phyloP scores from a whole-genome alignment of 169 alveolate genomes.

The Plasmodium gallinaceum region DNA sequence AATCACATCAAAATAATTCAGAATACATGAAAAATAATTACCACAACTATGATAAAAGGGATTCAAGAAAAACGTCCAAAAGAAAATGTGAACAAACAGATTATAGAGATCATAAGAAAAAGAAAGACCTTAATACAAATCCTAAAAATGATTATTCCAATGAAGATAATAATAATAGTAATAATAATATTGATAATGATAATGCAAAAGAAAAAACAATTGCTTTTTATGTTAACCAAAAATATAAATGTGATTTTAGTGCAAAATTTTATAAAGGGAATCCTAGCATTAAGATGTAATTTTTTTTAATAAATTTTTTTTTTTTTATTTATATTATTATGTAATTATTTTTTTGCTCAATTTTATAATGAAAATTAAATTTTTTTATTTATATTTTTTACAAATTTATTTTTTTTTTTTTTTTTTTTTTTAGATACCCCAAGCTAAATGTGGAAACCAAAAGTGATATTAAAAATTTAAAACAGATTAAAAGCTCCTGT shows the following conservation, averaged over 20 bases:
- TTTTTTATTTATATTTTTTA: background rate
- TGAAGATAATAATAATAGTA: background rate
- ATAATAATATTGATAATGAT: background rate
- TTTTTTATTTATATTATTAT: background rate
- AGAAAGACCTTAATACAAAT: background rate
- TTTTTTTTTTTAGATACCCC: constrained; percentile 25
- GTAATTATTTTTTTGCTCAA: background rate
- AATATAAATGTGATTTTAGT: constrained; percentile 51
- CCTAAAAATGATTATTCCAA: background rate
- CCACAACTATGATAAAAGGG: background rate
- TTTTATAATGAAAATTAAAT: background rate
- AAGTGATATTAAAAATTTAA: constrained; percentile 51
- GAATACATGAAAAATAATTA: background rate
- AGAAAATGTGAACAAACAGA: background rate
- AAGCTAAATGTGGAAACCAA: constrained; percentile 59
- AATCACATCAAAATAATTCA: background rate
- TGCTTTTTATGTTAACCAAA: constrained; percentile 49
- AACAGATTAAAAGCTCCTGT: constrained; percentile 23
- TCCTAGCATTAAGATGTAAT: constrained; percentile 30
- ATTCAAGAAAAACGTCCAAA: background rate
- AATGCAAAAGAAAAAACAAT: constrained; percentile 5
- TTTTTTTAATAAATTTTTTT: background rate
- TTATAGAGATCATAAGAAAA: constrained; percentile 32
- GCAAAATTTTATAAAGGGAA: constrained; percentile 41
- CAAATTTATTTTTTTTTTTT: background rate